phyloP scores from a whole-genome alignment of 371 early-diverging fungal genomes.

The Sporodiniella umbellata region DNA sequence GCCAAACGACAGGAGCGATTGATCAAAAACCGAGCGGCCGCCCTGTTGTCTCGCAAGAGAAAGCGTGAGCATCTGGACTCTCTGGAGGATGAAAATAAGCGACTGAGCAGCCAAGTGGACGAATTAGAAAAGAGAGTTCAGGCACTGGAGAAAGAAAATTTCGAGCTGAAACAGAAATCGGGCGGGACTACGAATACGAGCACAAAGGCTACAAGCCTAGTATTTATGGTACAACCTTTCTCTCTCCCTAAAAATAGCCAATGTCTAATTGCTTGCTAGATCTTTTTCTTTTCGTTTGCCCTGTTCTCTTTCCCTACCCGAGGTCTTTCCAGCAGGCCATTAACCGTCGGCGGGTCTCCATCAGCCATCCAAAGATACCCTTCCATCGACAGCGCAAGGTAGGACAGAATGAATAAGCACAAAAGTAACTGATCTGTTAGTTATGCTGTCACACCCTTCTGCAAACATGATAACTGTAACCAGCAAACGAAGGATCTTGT shows the following conservation, averaged over 20 bases:
- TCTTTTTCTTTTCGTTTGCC: constrained; percentile 62
- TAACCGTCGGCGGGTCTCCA: constrained; percentile 54
- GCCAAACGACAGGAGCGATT: constrained; percentile 81
- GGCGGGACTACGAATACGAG: not conserved
- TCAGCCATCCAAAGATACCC: constrained; percentile 11
- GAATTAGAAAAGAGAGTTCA: constrained; percentile 12
- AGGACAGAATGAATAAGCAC: not conserved
- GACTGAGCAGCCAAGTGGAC: constrained; percentile 31
- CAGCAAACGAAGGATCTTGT: constrained; percentile 20
- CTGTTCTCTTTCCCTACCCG: constrained; percentile 55
- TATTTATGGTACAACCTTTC: constrained; percentile 68
- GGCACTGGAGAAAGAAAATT: constrained; percentile 26
- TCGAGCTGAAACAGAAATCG: constrained; percentile 20
- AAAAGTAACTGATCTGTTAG: not conserved
- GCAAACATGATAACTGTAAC: not conserved
- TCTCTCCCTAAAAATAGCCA: not conserved
- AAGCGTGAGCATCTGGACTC: constrained; percentile 79
- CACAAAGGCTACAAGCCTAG: constrained; percentile 52
- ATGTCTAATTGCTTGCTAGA: constrained; percentile 23
- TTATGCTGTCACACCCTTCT: not conserved
- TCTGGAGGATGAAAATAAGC: constrained; percentile 66
- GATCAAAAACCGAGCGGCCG: constrained; percentile 89
- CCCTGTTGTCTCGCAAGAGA: constrained; percentile 83
- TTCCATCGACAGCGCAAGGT: constrained; percentile 14
- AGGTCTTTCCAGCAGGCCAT: constrained; percentile 22